Evolutionary conservation across 2,329 filamentous ascomycete genomes (phyloP), one percentile per base, ranked within the genome.

Genomic region (Blastomyces silverae): DNA sequence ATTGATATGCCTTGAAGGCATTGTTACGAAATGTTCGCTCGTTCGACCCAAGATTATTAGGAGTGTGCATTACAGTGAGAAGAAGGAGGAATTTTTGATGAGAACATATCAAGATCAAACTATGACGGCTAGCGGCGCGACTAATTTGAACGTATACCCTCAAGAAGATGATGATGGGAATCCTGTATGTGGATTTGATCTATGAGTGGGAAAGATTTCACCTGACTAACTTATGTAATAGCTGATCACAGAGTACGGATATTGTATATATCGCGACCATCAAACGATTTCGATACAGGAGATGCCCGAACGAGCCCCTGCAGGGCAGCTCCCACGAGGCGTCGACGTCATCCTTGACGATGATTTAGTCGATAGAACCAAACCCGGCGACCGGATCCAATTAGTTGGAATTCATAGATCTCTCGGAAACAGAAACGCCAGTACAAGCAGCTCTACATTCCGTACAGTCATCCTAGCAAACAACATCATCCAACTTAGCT

Each of bases 271-370:
- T 79, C 85, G 93, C 73, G 94, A 99, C 75, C 94, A 99, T 75
- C 94, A 99, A 77, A 96, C 91, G 20, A 91, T 99, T 66, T 97
- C 93, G 0, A 97, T 99, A 69, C 94, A 99, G 79, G 94, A 99
- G 80, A 99, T 99, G 94, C 94, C 94, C 0, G 94, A 99, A 78
- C 84, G 93, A 71, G 94, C 94, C 1, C 94, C 94, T 63, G 93
- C 94, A 66, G 94, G 94, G 63, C 94, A 97, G 81, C 84, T 99
- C 68, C 94, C 94, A 66, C 88, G 94, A 63, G 92, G 93, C 64
- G 94, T 99, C 22, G 94, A 99, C 77, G 92, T 97, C 17, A 92
- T 99, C 70, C 81, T 99, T 69, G 94, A 99, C 75, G 94, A 99
- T 75, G 94, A 99, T 75, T 83, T 99, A 63, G 94, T 97, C 20